Evolutionary conservation across 371 early-diverging fungal species (phyloP), one percentile per base, ranked within the genome.

Genomic region (Conidiobolus incongruus): DNA sequence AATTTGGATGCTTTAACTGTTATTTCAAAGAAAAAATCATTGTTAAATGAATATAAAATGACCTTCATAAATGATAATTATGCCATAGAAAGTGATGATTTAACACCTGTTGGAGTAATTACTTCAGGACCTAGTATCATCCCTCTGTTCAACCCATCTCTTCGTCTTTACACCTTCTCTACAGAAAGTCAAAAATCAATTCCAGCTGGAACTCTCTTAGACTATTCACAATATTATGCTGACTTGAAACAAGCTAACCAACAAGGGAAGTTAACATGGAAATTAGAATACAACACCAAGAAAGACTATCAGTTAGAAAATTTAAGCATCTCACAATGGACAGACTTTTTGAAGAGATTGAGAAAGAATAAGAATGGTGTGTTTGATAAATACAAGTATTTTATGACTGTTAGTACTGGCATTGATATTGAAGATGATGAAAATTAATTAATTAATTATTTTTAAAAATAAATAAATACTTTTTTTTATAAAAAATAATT

Each of bases 181-280:
- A 48, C 53, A 10, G 35, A n/a, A 16, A 24, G n/a, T 24, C 31
- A 28, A 17, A 13, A 47, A 19, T 36, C 41, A 29, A 17, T 40
- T 7, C 5, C 31, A 42, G 47, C 47, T 38, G 63, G 68, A 17
- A 42, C 47, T 12, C 47, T 72, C 21, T 30, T 51, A 12, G 60
- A 65, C 19, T 69, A 65, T 54, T 51, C 45, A n/a, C 72, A 72
- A 50, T 70, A 65, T 42, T 70, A 56, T 48, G 47, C 61, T 11
- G 63, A 72, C 48, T 40, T 70, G 0, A 48, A 47, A 0, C 44
- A 58, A 31, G 66, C 55, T 6, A 66, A 66, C 36, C 29, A 46
- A 0, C 37, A 52, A 1, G 53, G 53, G 2, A 43, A 38, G 4
- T 50, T 62, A 1, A 35, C 35, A 0, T 68, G 54, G 47, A 35